Base-by-base conservation (phyloP, 768 basidiomycete species). In the Suillus decipiens region DNA sequence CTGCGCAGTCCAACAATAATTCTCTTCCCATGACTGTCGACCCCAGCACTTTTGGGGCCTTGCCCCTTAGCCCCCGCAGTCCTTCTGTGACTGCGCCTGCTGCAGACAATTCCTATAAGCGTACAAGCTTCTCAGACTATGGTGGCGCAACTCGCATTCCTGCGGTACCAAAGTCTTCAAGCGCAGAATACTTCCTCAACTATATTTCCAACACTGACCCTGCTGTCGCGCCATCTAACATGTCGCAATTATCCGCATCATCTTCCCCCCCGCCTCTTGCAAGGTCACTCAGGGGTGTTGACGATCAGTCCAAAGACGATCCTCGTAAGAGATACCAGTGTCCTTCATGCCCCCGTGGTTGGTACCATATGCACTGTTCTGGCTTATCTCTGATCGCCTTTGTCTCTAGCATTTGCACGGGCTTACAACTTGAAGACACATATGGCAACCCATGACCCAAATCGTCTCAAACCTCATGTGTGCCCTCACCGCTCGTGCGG, bases 381-480 rank as follows among this genome's bases (percentile, higher is more conserved):
- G n/a, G 5, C 24, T 33, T 34, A 45, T 19, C 28, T 10, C 43
- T 51, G 3, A 63, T 75, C 39, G 69, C 22, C 9, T 1, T 36
- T 36, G 43, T 65, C 61, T 24, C 24, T 8, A 91, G 96, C 91
- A 1, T 98, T 98, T 69, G 95, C 95, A 12, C 82, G 95, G 33
- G 94, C 94, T 2, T 97, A 92, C 77, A 98, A 98, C 70, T 78
- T 98, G 63, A 98, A 98, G 80, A 96, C 95, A 0, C 95, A 97
- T 75, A 88, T 92, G 84, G 90, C 90, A 31, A 98, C 95, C 4
- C 95, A 98, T 76, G 93, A 96, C 73, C 95, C 96, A 28, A 89
- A 93, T 75, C 84, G 95, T 64, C 78, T 89, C 57, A 98, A 96
- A 79, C 93, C 94, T 6, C 90, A 93, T 72, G 84, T 88, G 51